These are phyloP conservation scores for Calonectria naviculata DNA, from an alignment of 2,329 filamentous ascomycete genomes.

Conservation along the genomic window DNA sequence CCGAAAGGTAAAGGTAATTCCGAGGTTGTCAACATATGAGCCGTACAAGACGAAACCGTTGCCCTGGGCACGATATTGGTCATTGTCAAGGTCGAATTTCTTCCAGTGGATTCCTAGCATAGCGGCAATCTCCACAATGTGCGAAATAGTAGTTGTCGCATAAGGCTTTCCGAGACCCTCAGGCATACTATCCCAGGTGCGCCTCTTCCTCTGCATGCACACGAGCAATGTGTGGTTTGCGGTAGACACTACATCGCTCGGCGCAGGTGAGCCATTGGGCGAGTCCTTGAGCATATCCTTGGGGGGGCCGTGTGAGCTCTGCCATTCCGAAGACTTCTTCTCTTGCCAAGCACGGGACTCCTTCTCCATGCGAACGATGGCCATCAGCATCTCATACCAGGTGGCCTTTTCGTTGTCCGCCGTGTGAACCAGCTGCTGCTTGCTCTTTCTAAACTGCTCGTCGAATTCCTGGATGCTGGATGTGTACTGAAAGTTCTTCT, in stretches of 20 bases:
- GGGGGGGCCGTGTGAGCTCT: conserved; percentile 24
- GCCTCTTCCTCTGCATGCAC: conserved; percentile 35
- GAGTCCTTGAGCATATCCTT: neutral
- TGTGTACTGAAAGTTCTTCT: conserved; percentile 27
- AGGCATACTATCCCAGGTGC: conserved; percentile 37
- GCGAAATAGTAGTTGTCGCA: conserved; percentile 49
- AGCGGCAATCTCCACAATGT: conserved; percentile 49
- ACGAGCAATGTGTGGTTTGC: conserved; percentile 29
- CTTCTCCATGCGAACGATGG: conserved; percentile 32
- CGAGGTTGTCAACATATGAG: conserved; percentile 46
- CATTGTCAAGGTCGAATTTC: conserved; percentile 48
- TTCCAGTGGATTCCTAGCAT: conserved; percentile 55
- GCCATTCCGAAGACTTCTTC: conserved; percentile 26
- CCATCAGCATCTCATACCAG: conserved; percentile 34
- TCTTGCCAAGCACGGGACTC: conserved; percentile 35
- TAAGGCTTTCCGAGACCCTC: conserved; percentile 41
- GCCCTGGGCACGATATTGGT: conserved; percentile 50
- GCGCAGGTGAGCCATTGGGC: neutral
- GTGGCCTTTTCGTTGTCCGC: conserved; percentile 37
- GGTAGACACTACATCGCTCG: neutral
- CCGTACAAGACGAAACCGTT: conserved; percentile 49
- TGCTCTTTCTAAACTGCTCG: conserved; percentile 28
- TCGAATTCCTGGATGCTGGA: conserved; percentile 31
- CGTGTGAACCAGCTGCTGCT: conserved; percentile 31
- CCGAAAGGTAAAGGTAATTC: conserved; percentile 52